Percentiles rank a stretch among this genome's conserved stretches.
These are phyloP conservation scores for Triticum turgidum DNA, from an alignment of 176 grass and related monocot species.

Conservation along the genomic window DNA sequence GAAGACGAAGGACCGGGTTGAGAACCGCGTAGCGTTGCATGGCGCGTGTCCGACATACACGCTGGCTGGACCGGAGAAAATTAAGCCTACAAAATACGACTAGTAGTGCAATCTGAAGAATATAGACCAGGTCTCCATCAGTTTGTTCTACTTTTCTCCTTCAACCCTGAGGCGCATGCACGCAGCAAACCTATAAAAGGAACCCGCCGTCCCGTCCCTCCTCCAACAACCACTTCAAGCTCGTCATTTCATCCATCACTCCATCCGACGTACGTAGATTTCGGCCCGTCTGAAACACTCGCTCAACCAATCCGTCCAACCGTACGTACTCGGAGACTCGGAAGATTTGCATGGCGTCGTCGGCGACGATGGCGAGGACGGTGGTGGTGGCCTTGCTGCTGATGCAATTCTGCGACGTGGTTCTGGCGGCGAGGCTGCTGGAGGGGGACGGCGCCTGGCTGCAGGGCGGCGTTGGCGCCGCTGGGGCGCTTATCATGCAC, in stretches of 20 bases:
- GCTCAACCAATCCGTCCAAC: background rate
- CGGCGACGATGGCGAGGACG: background rate
- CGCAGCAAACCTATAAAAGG: background rate
- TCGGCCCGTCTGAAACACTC: background rate
- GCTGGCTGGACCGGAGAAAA: background rate
- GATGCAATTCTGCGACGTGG: constrained; percentile 13
- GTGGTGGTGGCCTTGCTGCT: constrained; percentile 14
- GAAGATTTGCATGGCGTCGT: background rate
- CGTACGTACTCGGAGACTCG: background rate
- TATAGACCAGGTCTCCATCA: background rate
- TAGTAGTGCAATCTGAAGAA: background rate
- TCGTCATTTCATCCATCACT: background rate
- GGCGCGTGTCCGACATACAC: background rate
- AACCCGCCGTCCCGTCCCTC: background rate
- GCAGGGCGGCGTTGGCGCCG: background rate
- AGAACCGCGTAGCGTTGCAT: background rate
- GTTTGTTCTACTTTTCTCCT: too few species aligned
- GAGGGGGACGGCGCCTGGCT: background rate
- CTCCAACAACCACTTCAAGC: background rate
- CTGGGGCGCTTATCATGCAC: background rate
- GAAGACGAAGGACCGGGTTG: background rate
- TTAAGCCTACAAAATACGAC: background rate
- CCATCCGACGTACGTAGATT: background rate
- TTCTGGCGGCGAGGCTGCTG: background rate
- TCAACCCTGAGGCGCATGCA: background rate